Percentiles rank a stretch among this genome's conserved stretches.
phyloP scores from a whole-genome alignment of 352 stramenopile species.

The Globisporangium sylvaticum region DNA sequence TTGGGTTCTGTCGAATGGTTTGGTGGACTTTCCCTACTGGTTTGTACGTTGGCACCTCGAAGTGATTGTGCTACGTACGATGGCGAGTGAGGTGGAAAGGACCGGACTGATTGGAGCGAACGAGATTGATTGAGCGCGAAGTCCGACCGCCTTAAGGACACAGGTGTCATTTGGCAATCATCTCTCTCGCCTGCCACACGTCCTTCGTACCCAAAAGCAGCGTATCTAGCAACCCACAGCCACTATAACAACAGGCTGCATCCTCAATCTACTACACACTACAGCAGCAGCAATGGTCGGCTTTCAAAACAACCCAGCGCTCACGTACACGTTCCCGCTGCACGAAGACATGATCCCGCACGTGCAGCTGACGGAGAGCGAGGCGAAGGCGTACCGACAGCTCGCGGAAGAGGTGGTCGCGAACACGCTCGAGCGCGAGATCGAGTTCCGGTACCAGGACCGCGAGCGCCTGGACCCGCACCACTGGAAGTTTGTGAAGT shows the following conservation, averaged over 20 bases:
- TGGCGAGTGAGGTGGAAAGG: no score
- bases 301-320: not conserved
- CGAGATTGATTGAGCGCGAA: no score
- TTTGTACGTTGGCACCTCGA: no score
- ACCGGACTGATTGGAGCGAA: no score
- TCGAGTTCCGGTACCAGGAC: slow-evolving; percentile 20
- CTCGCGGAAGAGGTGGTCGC: slow-evolving; percentile 35
- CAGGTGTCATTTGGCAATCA: no score
- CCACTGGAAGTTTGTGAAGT: slow-evolving; percentile 38
- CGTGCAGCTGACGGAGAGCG: slow-evolving; percentile 27
- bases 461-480: slow-evolving; percentile 1
- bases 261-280: not conserved
- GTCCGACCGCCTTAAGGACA: no score
- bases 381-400: slow-evolving; percentile 27
- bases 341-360: slow-evolving; percentile 14
- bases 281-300: not conserved
- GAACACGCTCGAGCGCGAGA: slow-evolving; percentile 43
- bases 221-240: not conserved
- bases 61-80: no score
- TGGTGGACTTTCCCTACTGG: no score
- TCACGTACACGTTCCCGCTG: slow-evolving; percentile 21
- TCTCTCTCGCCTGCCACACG: no score
- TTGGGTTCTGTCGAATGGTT: no score
- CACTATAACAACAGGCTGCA: not conserved
- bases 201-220: not conserved